Evolutionary conservation across 257 asterid species (phyloP).

Genomic region (Solanum bulbocastanum): DNA sequence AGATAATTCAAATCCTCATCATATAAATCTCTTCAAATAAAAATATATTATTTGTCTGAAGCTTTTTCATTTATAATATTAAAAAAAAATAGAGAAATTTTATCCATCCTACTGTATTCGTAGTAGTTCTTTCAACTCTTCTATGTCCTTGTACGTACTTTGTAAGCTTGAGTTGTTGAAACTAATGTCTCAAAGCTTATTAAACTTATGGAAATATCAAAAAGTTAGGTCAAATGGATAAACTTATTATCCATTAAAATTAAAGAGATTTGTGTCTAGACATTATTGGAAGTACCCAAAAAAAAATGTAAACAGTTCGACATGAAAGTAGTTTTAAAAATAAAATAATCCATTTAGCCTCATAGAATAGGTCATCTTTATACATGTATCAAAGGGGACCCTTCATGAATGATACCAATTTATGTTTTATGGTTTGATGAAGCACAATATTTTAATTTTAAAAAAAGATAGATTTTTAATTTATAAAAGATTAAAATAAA

Average conservation of each 20-base stretch:
- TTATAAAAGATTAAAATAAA: too few species aligned
- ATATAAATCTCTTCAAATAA: background rate
- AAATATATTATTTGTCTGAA: background rate
- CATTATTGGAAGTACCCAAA: background rate
- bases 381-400: background rate
- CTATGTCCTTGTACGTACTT: background rate
- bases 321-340: background rate
- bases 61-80: background rate
- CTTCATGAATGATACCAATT: background rate
- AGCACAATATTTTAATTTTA: background rate
- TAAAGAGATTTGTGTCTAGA: background rate
- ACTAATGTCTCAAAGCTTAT: background rate
- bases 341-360: background rate
- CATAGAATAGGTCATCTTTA: background rate
- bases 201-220: background rate
- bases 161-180: background rate
- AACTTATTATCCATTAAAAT: background rate
- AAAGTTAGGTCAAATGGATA: background rate
- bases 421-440: background rate
- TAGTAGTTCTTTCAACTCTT: background rate
- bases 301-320: background rate
- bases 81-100: background rate
- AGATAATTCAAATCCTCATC: background rate
- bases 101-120: fast-evolving
- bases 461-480: too few species aligned